A percentile compares a stretch with the other conserved stretches of the same genome.
phyloP scores from a whole-genome alignment of 2,329 filamentous ascomycete species.

The Penicillium sp. region DNA sequence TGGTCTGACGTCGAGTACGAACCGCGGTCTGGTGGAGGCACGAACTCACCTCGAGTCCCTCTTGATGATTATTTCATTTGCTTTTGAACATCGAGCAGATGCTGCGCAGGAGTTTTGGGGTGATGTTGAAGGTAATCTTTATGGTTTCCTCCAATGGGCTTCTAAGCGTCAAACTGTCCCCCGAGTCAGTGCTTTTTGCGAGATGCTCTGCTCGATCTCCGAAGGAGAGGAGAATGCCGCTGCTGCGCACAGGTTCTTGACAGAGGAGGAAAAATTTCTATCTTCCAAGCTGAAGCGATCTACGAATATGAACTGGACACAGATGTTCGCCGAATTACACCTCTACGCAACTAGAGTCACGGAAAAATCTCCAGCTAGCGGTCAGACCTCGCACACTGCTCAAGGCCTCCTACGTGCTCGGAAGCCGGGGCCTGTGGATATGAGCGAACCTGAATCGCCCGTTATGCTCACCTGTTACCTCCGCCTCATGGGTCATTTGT shows the following conservation, averaged over 20 bases:
- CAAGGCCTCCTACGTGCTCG: conserved; percentile 62
- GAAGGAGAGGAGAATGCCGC: conserved; percentile 81
- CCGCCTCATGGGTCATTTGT: conserved; percentile 82
- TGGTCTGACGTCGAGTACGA: conserved; percentile 48
- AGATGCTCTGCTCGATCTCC: conserved; percentile 90
- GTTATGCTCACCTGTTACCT: conserved; percentile 97
- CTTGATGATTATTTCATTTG: conserved; percentile 87
- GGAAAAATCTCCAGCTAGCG: conserved; percentile 65
- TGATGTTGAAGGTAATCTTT: conserved; percentile 88
- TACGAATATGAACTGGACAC: conserved; percentile 86
- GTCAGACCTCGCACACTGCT: conserved; percentile 47
- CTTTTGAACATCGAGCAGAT: conserved; percentile 84
- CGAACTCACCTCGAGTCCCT: conserved; percentile 80
- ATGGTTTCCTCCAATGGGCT: conserved; percentile 97
- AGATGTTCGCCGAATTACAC: conserved; percentile 88
- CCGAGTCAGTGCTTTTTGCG: conserved; percentile 94
- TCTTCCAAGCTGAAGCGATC: conserved; percentile 80
- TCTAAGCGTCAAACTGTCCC: conserved; percentile 93
- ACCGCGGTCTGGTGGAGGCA: conserved; percentile 50
- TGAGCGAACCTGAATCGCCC: conserved; percentile 90
- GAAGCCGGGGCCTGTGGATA: conserved; percentile 68
- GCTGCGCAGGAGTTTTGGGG: conserved; percentile 89
- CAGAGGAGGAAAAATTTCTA: conserved; percentile 79
- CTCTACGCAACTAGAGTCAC: conserved; percentile 81
- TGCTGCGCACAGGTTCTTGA: conserved; percentile 83